phyloP scores from a whole-genome alignment of 192 early-diverging fungal genomes.

The Gryganskiella cystojenkinii region DNA sequence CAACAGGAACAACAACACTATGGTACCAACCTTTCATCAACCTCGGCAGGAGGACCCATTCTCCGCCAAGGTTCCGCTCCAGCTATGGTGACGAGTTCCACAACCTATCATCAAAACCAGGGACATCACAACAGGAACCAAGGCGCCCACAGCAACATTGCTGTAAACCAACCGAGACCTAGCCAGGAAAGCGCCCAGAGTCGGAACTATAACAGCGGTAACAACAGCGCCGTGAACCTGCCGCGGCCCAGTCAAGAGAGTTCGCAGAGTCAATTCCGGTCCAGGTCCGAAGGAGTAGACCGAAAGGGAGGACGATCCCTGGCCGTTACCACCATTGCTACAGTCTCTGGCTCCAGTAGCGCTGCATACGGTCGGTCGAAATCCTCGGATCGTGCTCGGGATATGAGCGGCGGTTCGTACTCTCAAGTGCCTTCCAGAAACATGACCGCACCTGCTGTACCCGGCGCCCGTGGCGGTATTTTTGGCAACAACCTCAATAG shows the following conservation, averaged over 20 bases:
- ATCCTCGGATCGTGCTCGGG: neutral
- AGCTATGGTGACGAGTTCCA: neutral
- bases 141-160: no score
- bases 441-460: no score
- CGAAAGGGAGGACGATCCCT: no score
- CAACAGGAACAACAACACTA: slow-evolving; percentile 7
- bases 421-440: slow-evolving; percentile 14
- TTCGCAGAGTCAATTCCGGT: slow-evolving; percentile 2
- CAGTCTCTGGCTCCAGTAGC: no score
- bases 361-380: no score
- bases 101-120: neutral
- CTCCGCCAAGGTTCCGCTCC: neutral
- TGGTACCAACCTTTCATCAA: neutral
- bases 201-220: neutral
- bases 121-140: neutral
- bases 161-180: no score
- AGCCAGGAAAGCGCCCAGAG: no score
- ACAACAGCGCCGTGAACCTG: neutral
- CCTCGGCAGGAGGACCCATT: neutral
- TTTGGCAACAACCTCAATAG: neutral
- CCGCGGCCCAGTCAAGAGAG: slow-evolving; percentile 25
- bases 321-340: no score
- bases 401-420: neutral
- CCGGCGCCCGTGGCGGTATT: slow-evolving; percentile 4
- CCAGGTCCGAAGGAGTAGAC: no score